phyloP scores from a whole-genome alignment of 257 asterid species.

The Gardenia jasminoides region DNA sequence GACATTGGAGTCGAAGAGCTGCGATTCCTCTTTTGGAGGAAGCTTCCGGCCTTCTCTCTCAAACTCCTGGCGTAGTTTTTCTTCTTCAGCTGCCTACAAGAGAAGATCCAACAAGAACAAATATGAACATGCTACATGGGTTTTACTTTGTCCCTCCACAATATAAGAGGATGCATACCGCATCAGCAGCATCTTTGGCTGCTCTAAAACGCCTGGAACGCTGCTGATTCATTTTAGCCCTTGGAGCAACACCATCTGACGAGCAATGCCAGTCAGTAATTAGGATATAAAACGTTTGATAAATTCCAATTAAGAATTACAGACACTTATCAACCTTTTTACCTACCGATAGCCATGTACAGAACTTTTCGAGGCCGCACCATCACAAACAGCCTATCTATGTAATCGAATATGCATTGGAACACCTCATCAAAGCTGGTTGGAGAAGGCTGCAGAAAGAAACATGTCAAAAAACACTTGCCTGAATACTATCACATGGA shows the following conservation, averaged over 20 bases:
- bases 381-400: slow-evolving; percentile 90
- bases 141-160: background rate
- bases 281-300: background rate
- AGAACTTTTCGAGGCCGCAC: slow-evolving; percentile 89
- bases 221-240: slow-evolving; percentile 99
- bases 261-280: slow-evolving; percentile 20
- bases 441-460: slow-evolving; percentile 85
- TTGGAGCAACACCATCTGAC: slow-evolving; percentile 96
- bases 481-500: background rate
- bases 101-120: slow-evolving; percentile 13
- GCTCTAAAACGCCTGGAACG: slow-evolving; percentile 96
- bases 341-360: slow-evolving; percentile 97
- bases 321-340: slow-evolving; percentile 20
- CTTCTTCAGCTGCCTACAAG: slow-evolving; percentile 89
- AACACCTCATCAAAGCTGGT: slow-evolving; percentile 89
- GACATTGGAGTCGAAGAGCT: slow-evolving; percentile 80
- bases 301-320: background rate
- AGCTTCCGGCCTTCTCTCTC: slow-evolving; percentile 87
- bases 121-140: background rate
- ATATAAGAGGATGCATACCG: slow-evolving; percentile 44
- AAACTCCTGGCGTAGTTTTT: slow-evolving; percentile 76
- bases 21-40: slow-evolving; percentile 83
- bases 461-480: slow-evolving; percentile 10
- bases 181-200: slow-evolving; percentile 93
- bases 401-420: slow-evolving; percentile 89